Conservation (phyloP, 2,329 filamentous ascomycete species). For the Aureobasidium sp. region DNA sequence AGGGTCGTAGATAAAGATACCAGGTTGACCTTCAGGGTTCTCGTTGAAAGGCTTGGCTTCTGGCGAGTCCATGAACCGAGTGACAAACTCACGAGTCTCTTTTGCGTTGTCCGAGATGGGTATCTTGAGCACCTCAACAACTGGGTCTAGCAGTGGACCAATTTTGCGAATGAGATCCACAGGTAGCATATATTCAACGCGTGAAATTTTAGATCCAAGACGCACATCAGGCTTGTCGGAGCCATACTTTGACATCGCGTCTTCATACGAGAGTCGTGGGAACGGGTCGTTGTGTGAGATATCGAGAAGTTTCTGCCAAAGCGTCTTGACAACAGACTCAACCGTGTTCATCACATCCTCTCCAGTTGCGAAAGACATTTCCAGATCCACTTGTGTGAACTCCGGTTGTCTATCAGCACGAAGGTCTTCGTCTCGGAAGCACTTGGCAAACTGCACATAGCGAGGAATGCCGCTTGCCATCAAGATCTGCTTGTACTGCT, state of each 20-base stretch:
- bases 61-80: conserved; percentile 63
- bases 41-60: conserved; percentile 51
- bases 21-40: conserved; percentile 71
- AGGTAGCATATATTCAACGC: conserved; percentile 55
- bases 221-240: conserved; percentile 89
- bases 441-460: conserved; percentile 91
- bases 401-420: conserved; percentile 91
- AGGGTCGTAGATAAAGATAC: conserved; percentile 67
- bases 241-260: conserved; percentile 74
- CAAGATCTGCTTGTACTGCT: conserved; percentile 97
- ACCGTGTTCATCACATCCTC: conserved; percentile 59
- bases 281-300: conserved; percentile 43
- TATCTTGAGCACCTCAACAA: conserved; percentile 69
- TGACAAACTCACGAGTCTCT: conserved; percentile 55
- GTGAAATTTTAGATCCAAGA: conserved; percentile 56
- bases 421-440: conserved; percentile 91
- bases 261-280: conserved; percentile 59
- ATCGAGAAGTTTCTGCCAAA: conserved; percentile 48
- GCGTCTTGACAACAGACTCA: conserved; percentile 45
- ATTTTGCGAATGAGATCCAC: conserved; percentile 67
- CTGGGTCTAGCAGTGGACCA: conserved; percentile 57
- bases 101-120: conserved; percentile 47
- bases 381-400: conserved; percentile 93
- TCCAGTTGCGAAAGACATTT: conserved; percentile 78
- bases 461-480: conserved; percentile 79